Base-by-base conservation (phyloP, 371 early-diverging fungal species). In the Thermomucor indicae-seudaticae region DNA sequence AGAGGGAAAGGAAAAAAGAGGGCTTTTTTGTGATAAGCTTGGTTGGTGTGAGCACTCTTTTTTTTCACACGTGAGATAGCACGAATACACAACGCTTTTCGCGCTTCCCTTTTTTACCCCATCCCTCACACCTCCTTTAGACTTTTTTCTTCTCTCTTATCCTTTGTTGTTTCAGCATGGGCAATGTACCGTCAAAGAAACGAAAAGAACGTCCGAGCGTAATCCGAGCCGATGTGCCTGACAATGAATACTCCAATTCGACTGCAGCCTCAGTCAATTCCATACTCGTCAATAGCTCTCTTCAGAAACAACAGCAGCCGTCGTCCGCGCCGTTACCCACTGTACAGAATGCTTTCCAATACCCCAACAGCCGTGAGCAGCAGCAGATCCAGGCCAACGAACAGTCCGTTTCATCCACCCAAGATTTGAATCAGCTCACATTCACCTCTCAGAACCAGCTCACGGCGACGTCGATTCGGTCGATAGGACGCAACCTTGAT, bases 401-500 rank as follows among this genome's bases (percentile, higher is more conserved):
- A 14, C 43, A 47, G 28, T 42, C 57, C 6, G 60, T 49, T 16
- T 51, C 51, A 17, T 41, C 51, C 20, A 44, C 40, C 24, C 44
- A 50, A 20, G 47, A 47, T 17, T 31, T 54, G 6, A 56, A 56
- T 43, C 60, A 59, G 39, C 43, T 49, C 14, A 55, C 59, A 22
- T 29, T 59, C 25, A 32, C 38, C 3, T 57, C 57, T 14, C 55
- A 55, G 23, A 57, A 55, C 40, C 66, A 61, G 35, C 50, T 60
- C 34, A 65, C 68, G 8, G 51, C 51, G 11, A 62, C 54, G 12
- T 72, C 72, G 2, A 46, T 64, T n/a, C 58, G 57, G 4, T 69
- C 72, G 2, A 58, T 60, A 27, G 58, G 53, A 20, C 51, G 48
- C 10, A 76, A 70, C 41, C 49, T 84, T 23, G 83, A 89, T 53